Percentiles rank a stretch among this genome's conserved stretches.
Evolutionary conservation across 2,329 filamentous ascomycete genomes (phyloP).

Genomic region (Furcasterigmium furcatum): DNA sequence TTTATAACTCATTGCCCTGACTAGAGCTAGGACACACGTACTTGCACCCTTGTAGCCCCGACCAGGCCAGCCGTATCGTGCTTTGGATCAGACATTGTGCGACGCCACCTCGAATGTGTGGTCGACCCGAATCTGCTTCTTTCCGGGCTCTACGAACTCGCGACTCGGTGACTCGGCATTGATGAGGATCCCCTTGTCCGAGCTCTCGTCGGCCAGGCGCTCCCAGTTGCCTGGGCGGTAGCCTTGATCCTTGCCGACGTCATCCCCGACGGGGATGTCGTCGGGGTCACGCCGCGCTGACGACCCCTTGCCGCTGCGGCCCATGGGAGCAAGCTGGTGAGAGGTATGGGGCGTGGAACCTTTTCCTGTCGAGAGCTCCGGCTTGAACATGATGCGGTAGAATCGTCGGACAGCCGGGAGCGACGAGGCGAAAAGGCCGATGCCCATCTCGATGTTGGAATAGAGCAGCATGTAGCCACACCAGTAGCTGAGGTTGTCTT

Average conservation of each 20-base stretch:
- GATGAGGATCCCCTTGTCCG: slow-evolving; percentile 10
- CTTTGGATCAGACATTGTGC: too few species aligned
- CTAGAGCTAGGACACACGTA: too few species aligned
- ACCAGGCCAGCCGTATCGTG: too few species aligned
- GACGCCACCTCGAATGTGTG: too few species aligned
- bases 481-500: slow-evolving; percentile 10
- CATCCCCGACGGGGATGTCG: slow-evolving; percentile 9
- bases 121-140: too few species aligned
- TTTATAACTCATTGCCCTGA: too few species aligned
- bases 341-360: background rate
- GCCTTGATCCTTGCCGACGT: background rate
- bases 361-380: slow-evolving; percentile 7
- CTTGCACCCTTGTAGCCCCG: too few species aligned
- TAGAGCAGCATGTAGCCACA: slow-evolving; percentile 14
- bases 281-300: slow-evolving; percentile 9
- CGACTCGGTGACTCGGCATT: too few species aligned
- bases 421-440: slow-evolving; percentile 16
- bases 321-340: slow-evolving; percentile 8
- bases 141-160: too few species aligned
- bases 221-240: slow-evolving; percentile 5
- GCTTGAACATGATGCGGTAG: slow-evolving; percentile 8
- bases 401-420: slow-evolving; percentile 14
- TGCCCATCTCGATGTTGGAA: slow-evolving; percentile 17
- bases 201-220: slow-evolving; percentile 11
- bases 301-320: slow-evolving; percentile 8